phyloP scores from a whole-genome alignment of 2,329 filamentous ascomycete genomes.

The Stachybotrys echinatus region DNA sequence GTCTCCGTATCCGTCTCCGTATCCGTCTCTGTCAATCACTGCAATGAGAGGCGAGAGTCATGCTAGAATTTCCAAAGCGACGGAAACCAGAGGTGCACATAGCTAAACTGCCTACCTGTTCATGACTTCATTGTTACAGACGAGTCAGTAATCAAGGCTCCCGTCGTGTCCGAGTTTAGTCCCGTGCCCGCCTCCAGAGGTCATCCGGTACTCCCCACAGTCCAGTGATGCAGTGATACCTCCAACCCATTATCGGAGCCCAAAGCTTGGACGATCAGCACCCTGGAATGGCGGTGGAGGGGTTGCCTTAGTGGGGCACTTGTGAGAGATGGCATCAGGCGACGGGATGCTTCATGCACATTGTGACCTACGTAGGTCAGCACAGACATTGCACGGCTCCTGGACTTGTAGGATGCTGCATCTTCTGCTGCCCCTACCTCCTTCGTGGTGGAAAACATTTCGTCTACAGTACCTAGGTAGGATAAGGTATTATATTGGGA shows the following conservation, averaged over 20 bases:
- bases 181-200: slow-evolving; percentile 1
- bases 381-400: too few relatives aligned
- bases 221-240: neutral
- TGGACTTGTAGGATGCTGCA: too few relatives aligned
- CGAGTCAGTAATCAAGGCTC: too few relatives aligned
- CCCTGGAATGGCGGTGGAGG: neutral
- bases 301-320: neutral
- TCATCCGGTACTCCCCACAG: neutral
- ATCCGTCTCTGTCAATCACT: too few relatives aligned
- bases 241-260: too few relatives aligned
- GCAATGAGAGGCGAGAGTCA: too few relatives aligned
- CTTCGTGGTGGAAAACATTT: too few relatives aligned
- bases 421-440: too few relatives aligned
- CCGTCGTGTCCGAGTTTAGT: neutral
- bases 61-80: too few relatives aligned
- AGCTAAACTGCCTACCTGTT: neutral
- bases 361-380: neutral
- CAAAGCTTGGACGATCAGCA: neutral
- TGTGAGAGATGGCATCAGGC: neutral
- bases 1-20: too few relatives aligned
- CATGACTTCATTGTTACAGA: neutral
- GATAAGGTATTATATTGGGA: too few relatives aligned
- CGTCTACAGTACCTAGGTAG: too few relatives aligned
- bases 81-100: neutral
- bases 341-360: neutral